Base-by-base conservation (phyloP, 805 yeast species). In the Teunomyces cretensis region DNA sequence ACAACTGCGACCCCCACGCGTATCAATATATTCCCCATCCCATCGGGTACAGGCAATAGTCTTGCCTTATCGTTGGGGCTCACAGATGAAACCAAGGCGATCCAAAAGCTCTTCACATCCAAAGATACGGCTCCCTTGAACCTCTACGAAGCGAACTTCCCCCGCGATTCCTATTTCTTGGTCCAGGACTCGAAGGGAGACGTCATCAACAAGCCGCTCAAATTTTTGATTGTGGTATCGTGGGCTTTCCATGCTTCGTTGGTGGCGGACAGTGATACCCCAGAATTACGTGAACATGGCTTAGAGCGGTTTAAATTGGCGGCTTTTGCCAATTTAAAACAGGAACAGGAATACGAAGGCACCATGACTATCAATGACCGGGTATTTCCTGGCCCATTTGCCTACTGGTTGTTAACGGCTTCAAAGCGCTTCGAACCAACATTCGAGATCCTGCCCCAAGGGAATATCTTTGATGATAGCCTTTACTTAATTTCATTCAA, bases 31-130 rank as follows among this genome's bases (percentile, higher is more conserved):
- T 53, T 65, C 30, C 66, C 67, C 31, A 60, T 91, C 12, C 96
- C 97, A 0, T 72, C 82, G 47, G 97, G 97, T 1, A 85, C 96
- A 0, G 97, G 96, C 0, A 91, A 91, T 60, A 90, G 96, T 1
- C 69, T 88, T 47, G 78, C 88, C 1, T 75, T 78, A 17, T 84
- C 96, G 0, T 52, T 83, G 2, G 81, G 80, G 0, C 47, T 77
- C 3, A 39, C 42, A 0, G 57, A 48, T 17, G 55, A 48, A n/a
- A 38, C 43, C 16, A 43, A 27, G 15, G 71, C 79, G 0, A 52
- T 80, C 2, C 49, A 60, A 17, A 56, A 63, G 13, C 57, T 79
- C 3, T 53, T 79, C 28, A 39, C 70, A 51, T 28, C 67, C 46
- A 53, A 41, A 1, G 46, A 47, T 3, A 24, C 44, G 2, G 36